Percentiles rank a stretch among this genome's conserved stretches.
These are phyloP conservation scores for Colletotrichum truncatum DNA, from an alignment of 2,329 filamentous ascomycete species.

Conservation along the genomic window DNA sequence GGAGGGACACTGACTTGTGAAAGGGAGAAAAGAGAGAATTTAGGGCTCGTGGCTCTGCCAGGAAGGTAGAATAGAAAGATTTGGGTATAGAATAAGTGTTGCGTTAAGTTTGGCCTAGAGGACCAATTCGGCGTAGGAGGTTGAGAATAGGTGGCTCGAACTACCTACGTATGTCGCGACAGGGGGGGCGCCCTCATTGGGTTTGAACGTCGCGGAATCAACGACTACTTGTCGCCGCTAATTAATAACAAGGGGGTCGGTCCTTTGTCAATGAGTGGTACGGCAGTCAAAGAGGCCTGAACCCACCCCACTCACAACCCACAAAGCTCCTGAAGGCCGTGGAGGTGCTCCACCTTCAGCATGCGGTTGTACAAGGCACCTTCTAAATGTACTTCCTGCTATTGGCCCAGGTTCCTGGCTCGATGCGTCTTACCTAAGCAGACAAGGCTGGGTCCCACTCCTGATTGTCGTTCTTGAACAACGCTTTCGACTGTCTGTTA, in stretches of 20 bases:
- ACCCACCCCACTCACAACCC: not conserved
- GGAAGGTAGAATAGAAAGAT: not conserved
- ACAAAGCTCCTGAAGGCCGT: not conserved
- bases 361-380: not conserved
- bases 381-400: not conserved
- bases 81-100: not conserved
- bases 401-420: not conserved
- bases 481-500: not conserved
- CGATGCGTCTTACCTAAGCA: constrained; percentile 24
- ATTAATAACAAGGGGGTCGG: not conserved
- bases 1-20: too few species aligned
- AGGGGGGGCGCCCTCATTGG: not conserved
- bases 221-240: constrained; percentile 4
- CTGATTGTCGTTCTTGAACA: not conserved
- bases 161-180: not conserved
- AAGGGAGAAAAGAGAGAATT: too few species aligned
- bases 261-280: constrained; percentile 6
- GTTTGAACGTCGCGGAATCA: not conserved
- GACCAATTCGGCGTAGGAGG: not conserved
- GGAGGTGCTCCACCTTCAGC: not conserved
- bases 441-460: not conserved
- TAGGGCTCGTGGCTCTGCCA: too few species aligned
- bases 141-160: not conserved
- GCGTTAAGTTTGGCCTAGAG: not conserved
- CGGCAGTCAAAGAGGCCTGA: not conserved